phyloP scores from a whole-genome alignment of 495 filamentous ascomycete species.

The Neurospora sp. region DNA sequence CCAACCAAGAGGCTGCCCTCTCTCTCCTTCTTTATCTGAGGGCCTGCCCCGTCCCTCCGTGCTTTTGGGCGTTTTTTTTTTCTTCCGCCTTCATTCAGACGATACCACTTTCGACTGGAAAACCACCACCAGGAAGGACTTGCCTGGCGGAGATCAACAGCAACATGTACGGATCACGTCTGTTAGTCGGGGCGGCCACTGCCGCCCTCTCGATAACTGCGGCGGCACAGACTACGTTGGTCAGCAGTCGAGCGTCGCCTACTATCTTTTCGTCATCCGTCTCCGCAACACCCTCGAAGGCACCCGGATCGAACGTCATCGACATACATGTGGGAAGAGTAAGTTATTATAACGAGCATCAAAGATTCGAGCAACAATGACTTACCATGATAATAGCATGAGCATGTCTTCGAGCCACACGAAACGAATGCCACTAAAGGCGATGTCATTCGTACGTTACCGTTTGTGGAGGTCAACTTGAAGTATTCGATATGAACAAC shows the following conservation, averaged over 20 bases:
- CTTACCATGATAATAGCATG: neutral
- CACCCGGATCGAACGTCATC: neutral
- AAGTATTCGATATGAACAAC: neutral
- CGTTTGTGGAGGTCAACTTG: neutral
- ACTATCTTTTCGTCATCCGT: neutral
- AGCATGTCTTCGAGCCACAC: neutral
- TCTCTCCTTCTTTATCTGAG: neutral
- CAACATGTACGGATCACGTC: conserved; percentile 4
- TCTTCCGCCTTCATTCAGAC: neutral
- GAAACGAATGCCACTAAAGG: neutral
- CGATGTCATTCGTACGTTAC: neutral
- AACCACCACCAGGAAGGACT: neutral
- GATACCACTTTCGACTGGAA: neutral
- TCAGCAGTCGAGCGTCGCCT: neutral
- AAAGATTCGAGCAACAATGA: neutral
- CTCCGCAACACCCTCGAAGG: conserved; percentile 3
- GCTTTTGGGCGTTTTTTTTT: neutral
- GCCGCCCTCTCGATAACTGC: conserved; percentile 1
- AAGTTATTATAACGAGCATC: conserved; percentile 1
- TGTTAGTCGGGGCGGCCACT: conserved; percentile 1
- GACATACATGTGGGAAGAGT: conserved; percentile 16
- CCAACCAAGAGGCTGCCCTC: neutral
- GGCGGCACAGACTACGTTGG: conserved; percentile 2
- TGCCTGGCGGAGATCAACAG: neutral
- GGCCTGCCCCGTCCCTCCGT: neutral